Evolutionary conservation across 2,329 filamentous ascomycete genomes (phyloP).

Genomic region (Didymella arachidicola): DNA sequence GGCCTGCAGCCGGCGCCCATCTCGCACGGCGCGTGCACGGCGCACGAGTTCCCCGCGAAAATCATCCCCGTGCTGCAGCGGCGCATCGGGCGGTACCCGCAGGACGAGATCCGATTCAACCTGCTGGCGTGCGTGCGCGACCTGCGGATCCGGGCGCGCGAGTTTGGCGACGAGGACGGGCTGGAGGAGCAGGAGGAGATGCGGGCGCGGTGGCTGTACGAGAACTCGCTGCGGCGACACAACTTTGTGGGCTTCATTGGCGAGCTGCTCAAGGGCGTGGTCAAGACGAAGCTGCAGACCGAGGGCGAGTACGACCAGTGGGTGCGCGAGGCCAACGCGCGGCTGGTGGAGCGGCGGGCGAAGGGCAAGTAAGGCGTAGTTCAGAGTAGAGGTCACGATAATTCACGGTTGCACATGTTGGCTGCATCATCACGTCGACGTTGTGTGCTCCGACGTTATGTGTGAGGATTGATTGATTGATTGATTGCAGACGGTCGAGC

Average conservation of each 20-base stretch:
- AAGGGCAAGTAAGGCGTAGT: slow-evolving; percentile 52
- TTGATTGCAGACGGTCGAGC: not conserved
- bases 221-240: slow-evolving; percentile 89
- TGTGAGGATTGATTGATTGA: too few relatives aligned
- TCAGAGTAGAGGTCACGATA: not conserved
- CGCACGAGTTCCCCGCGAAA: slow-evolving; percentile 76
- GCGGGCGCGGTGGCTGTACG: slow-evolving; percentile 87
- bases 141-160: slow-evolving; percentile 75
- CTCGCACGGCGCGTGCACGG: slow-evolving; percentile 77
- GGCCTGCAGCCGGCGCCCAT: slow-evolving; percentile 94
- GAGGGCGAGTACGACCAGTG: slow-evolving; percentile 74
- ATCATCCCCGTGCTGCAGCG: slow-evolving; percentile 88
- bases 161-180: slow-evolving; percentile 82
- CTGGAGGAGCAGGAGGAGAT: slow-evolving; percentile 83
- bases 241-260: slow-evolving; percentile 97
- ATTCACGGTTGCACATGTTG: too few relatives aligned
- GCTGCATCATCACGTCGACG: too few relatives aligned
- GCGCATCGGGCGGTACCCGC: slow-evolving; percentile 83
- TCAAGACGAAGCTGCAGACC: slow-evolving; percentile 73
- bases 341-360: slow-evolving; percentile 60
- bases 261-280: slow-evolving; percentile 86
- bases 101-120: slow-evolving; percentile 92
- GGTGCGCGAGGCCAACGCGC: slow-evolving; percentile 72
- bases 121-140: slow-evolving; percentile 91
- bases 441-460: too few relatives aligned